Conservation (phyloP, 345 rosid genomes). For the Turnera subulata region DNA sequence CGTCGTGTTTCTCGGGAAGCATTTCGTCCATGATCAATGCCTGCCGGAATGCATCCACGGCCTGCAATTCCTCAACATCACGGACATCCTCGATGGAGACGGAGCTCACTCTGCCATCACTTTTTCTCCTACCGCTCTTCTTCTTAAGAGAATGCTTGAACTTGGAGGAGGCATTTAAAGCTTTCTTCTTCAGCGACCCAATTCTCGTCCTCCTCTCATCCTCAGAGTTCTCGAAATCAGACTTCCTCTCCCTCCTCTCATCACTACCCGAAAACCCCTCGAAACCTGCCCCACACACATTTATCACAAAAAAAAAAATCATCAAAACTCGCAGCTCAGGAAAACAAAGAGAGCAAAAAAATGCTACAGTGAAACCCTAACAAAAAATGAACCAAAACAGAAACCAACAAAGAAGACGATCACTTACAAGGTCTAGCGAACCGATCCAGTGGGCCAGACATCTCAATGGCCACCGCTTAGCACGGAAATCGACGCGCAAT, state of each 20-base stretch:
- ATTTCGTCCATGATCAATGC: constrained; percentile 82
- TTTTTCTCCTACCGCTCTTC: constrained; percentile 72
- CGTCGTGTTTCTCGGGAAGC: constrained; percentile 69
- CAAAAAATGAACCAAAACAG: constrained; percentile 4
- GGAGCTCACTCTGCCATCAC: constrained; percentile 87
- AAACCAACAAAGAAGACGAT: background rate
- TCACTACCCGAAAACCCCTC: constrained; percentile 89
- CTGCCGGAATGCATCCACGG: constrained; percentile 88
- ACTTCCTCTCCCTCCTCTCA: constrained; percentile 86
- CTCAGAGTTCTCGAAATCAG: constrained; percentile 97
- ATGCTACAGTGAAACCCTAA: constrained; percentile 29
- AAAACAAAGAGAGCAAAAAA: background rate
- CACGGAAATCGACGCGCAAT: constrained; percentile 4
- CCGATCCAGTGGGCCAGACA: constrained; percentile 97
- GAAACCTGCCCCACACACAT: constrained; percentile 66
- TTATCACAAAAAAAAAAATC: constrained; percentile 3
- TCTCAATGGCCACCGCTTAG: constrained; percentile 25
- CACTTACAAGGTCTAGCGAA: constrained; percentile 93
- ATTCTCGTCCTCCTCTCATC: constrained; percentile 96
- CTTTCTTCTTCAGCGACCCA: constrained; percentile 90
- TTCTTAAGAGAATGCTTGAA: constrained; percentile 92
- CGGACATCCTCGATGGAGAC: constrained; percentile 98
- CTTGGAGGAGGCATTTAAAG: constrained; percentile 79
- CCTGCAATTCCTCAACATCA: constrained; percentile 77
- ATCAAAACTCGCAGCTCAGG: background rate